Evolutionary conservation across 179 eudicot genomes (phyloP).

Genomic region (Beta corolliflora): DNA sequence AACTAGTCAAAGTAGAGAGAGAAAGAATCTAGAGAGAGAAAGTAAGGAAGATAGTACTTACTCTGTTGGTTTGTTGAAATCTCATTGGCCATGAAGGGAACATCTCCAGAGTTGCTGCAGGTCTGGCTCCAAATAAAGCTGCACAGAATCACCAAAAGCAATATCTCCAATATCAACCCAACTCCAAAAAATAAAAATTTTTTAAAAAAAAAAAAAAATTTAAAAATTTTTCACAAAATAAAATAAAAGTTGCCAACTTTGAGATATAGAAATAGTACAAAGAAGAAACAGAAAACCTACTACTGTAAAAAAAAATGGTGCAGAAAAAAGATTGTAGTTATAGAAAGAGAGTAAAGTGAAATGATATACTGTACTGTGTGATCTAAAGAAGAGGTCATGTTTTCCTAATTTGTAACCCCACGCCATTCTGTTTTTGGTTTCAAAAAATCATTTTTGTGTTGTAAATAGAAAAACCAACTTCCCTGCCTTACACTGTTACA

Average conservation of each 20-base stretch:
- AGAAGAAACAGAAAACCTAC: background rate
- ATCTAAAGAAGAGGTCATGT: conserved; percentile 29
- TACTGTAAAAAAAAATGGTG: background rate
- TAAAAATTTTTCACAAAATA: too few species aligned
- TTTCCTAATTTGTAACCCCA: conserved; percentile 70
- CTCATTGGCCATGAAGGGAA: conserved; percentile 97
- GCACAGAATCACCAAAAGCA: conserved; percentile 62
- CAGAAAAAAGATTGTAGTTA: conserved; percentile 42
- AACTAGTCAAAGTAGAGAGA: conserved; percentile 46
- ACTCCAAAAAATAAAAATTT: background rate
- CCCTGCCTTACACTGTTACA: background rate
- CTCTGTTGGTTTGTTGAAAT: conserved; percentile 64
- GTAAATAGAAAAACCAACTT: conserved; percentile 42
- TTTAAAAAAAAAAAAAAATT: conserved; percentile 12
- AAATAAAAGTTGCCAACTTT: background rate
- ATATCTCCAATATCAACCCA: conserved; percentile 35
- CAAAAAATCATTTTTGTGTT: conserved; percentile 51
- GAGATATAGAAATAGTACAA: conserved; percentile 27
- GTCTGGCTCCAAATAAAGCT: conserved; percentile 75
- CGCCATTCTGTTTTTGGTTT: conserved; percentile 59
- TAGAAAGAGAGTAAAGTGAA: conserved; percentile 15
- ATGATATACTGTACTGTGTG: background rate
- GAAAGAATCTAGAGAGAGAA: conserved; percentile 25
- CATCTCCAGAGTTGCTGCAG: conserved; percentile 92
- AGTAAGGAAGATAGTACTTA: conserved; percentile 27